phyloP scores from a whole-genome alignment of 805 yeast species.

The Saccharomycopsis sp. region DNA sequence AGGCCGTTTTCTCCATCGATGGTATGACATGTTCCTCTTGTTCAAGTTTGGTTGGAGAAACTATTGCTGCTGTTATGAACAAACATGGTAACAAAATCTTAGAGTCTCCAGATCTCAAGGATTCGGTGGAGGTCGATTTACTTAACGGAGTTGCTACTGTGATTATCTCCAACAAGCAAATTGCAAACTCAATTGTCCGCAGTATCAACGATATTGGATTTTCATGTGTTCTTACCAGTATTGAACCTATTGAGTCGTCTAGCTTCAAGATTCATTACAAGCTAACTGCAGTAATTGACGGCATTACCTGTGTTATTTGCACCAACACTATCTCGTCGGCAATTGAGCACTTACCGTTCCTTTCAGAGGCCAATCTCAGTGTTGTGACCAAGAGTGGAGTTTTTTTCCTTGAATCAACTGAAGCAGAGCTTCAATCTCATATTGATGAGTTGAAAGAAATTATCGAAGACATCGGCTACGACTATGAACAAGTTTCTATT shows the following conservation, averaged over 20 bases:
- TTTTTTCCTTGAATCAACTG: conserved; percentile 43
- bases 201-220: conserved; percentile 41
- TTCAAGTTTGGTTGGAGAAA: conserved; percentile 40
- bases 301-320: conserved; percentile 73
- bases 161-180: conserved; percentile 45
- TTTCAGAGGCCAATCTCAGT: conserved; percentile 48
- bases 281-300: conserved; percentile 59
- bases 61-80: conserved; percentile 29
- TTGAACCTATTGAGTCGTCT: conserved; percentile 50
- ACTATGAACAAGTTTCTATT: conserved; percentile 41
- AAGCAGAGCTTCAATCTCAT: conserved; percentile 30
- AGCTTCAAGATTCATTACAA: conserved; percentile 32
- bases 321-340: conserved; percentile 47
- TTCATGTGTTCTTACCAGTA: conserved; percentile 47
- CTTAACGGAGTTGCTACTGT: conserved; percentile 47
- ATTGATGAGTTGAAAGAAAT: conserved; percentile 40
- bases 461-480: conserved; percentile 65
- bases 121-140: conserved; percentile 41
- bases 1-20: conserved; percentile 49
- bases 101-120: conserved; percentile 13
- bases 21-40: conserved; percentile 73
- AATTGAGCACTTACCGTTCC: conserved; percentile 42
- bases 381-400: conserved; percentile 55
- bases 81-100: conserved; percentile 14
- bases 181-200: conserved; percentile 43